Conservation (phyloP, 2,329 filamentous ascomycete genomes). For the Colletotrichum sidae region DNA sequence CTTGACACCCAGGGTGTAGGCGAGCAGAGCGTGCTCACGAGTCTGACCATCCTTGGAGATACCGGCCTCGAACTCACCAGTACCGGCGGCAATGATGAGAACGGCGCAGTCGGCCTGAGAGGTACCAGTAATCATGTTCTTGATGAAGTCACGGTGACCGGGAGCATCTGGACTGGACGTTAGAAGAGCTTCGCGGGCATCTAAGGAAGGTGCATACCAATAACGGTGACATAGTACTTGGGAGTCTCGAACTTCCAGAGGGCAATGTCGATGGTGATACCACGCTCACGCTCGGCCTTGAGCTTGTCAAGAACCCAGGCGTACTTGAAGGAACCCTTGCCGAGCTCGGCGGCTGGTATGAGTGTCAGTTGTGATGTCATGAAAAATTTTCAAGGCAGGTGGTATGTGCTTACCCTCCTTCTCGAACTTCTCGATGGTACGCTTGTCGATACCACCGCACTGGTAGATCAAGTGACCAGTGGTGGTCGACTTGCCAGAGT, state of each 20-base stretch:
- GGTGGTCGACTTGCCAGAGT: slow-evolving; percentile 99
- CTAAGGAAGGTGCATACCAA: slow-evolving; percentile 70
- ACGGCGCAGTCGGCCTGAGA: slow-evolving; percentile 99
- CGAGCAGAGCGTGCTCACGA: slow-evolving; percentile 99
- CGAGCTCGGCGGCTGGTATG: slow-evolving; percentile 72
- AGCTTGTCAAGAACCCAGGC: slow-evolving; percentile 98
- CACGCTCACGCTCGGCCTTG: slow-evolving; percentile 99
- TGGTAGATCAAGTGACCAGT: slow-evolving; percentile 98
- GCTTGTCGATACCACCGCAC: slow-evolving; percentile 99
- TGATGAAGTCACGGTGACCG: slow-evolving; percentile 99
- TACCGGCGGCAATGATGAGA: slow-evolving; percentile 99
- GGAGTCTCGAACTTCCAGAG: slow-evolving; percentile 99
- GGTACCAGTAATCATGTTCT: slow-evolving; percentile 99
- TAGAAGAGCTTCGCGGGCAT: neutral
- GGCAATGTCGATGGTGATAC: slow-evolving; percentile 99
- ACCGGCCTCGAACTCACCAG: slow-evolving; percentile 99
- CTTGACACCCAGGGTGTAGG: slow-evolving; percentile 99
- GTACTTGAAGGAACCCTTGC: slow-evolving; percentile 99
- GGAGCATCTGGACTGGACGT: slow-evolving; percentile 77
- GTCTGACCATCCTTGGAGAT: slow-evolving; percentile 99
- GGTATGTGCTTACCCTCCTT: slow-evolving; percentile 77
- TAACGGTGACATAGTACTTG: slow-evolving; percentile 98
- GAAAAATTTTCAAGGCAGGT: neutral
- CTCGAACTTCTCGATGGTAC: slow-evolving; percentile 99
- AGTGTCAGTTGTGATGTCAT: slow-evolving; percentile 39